Evolutionary conservation across 306 rosid species (phyloP).

Genomic region (Sphenostylis stenocarpa): DNA sequence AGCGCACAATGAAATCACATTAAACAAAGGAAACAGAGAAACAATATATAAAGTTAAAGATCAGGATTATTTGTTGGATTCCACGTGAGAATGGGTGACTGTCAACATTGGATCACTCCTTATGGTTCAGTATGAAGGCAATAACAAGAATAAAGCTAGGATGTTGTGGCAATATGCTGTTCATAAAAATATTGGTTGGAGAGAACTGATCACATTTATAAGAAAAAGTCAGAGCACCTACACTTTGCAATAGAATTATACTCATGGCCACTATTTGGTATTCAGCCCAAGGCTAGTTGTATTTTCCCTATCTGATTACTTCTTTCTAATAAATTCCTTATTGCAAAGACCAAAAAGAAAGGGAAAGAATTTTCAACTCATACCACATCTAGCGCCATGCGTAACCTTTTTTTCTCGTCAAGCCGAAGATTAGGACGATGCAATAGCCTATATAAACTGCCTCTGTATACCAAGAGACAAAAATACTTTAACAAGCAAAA

Average conservation of each 20-base stretch:
- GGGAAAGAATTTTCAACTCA: conserved; percentile 20
- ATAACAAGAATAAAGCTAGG: conserved; percentile 17
- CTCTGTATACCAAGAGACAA: conserved; percentile 57
- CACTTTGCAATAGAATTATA: conserved; percentile 12
- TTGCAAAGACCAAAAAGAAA: conserved; percentile 1
- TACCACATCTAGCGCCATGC: conserved; percentile 99
- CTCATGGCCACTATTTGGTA: conserved; percentile 23
- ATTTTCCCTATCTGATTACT: not conserved
- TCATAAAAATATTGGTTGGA: conserved; percentile 5
- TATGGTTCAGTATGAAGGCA: not conserved
- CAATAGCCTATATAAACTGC: conserved; percentile 85
- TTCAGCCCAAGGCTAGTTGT: conserved; percentile 17
- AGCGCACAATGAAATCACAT: conserved; percentile 27
- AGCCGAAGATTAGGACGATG: conserved; percentile 91
- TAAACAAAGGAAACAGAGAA: conserved; percentile 19
- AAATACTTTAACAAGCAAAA: conserved; percentile 39
- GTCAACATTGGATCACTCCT: conserved; percentile 3
- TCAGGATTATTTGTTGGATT: conserved; percentile 4
- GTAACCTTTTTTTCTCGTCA: conserved; percentile 90
- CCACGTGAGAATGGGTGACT: conserved; percentile 1
- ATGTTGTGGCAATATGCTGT: not conserved
- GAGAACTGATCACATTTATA: conserved; percentile 14
- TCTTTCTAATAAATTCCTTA: not conserved
- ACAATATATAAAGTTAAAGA: conserved; percentile 9
- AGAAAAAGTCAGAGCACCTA: conserved; percentile 12